These are phyloP conservation scores for Debaryomycetaceae sp. DNA, from an alignment of 1,139 yeast genomes.

Conservation along the genomic window DNA sequence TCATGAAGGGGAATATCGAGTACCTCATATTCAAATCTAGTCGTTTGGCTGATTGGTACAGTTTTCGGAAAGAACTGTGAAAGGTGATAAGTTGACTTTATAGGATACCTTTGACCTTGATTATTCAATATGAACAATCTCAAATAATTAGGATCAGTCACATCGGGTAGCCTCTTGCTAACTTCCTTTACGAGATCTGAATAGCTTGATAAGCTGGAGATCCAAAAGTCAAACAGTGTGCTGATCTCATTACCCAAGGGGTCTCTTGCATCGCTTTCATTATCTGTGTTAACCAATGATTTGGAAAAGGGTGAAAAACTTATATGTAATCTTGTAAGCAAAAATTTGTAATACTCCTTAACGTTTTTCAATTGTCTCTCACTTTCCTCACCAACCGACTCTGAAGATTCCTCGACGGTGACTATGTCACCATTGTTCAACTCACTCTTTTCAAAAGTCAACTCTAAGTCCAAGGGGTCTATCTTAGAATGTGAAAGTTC, in stretches of 20 bases:
- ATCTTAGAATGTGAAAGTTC: constrained; percentile 68
- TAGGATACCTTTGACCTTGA: constrained; percentile 52
- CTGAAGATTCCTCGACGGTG: constrained; percentile 41
- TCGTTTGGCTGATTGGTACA: constrained; percentile 42
- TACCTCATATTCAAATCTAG: constrained; percentile 67
- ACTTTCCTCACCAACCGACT: constrained; percentile 15
- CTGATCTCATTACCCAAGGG: constrained; percentile 14
- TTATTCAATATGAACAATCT: constrained; percentile 60
- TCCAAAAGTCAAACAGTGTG: constrained; percentile 60
- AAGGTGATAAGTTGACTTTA: constrained; percentile 38
- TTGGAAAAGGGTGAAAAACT: constrained; percentile 44
- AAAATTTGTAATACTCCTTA: constrained; percentile 54
- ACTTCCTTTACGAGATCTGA: constrained; percentile 58
- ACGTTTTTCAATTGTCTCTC: constrained; percentile 18
- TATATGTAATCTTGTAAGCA: constrained; percentile 66
- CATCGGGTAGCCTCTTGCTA: constrained; percentile 43
- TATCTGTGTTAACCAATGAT: constrained; percentile 42
- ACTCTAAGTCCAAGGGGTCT: constrained; percentile 41
- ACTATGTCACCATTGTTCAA: constrained; percentile 78
- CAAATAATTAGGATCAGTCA: constrained; percentile 58
- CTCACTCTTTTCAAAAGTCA: constrained; percentile 61
- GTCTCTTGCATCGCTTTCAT: constrained; percentile 12
- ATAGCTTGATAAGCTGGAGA: constrained; percentile 58
- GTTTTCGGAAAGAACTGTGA: constrained; percentile 49
- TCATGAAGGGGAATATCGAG: constrained; percentile 72